Evolutionary conservation across 2,329 filamentous ascomycete species (phyloP).

Genomic region (Cordyceps farinosa): DNA sequence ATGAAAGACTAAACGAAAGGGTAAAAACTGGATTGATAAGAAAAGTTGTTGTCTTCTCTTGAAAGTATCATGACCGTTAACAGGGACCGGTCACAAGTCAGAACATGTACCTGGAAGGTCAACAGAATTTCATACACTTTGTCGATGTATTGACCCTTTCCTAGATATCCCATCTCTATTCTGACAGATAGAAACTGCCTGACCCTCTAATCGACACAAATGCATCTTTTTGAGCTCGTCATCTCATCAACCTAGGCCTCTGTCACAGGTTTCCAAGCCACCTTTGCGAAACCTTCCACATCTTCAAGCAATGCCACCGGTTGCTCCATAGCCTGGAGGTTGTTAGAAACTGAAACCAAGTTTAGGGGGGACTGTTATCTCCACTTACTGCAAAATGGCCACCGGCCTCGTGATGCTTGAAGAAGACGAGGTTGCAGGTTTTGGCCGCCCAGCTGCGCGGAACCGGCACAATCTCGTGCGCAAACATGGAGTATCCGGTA

Average conservation of each 20-base stretch:
- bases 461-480: constrained; percentile 37
- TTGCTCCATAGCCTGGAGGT: constrained; percentile 34
- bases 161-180: too few relatives aligned
- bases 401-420: constrained; percentile 22
- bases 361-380: neutral
- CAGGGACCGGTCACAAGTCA: too few relatives aligned
- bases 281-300: constrained; percentile 38
- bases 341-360: neutral
- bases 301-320: constrained; percentile 40
- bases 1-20: too few relatives aligned
- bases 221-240: too few relatives aligned
- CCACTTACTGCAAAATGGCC: constrained; percentile 21
- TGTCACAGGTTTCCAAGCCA: constrained; percentile 7
- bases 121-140: too few relatives aligned
- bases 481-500: constrained; percentile 44
- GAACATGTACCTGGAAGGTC: too few relatives aligned
- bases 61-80: too few relatives aligned
- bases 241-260: neutral
- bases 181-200: too few relatives aligned
- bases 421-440: constrained; percentile 37
- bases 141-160: too few relatives aligned
- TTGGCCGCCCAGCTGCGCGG: constrained; percentile 34
- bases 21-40: too few relatives aligned
- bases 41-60: too few relatives aligned
- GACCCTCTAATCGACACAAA: too few relatives aligned